Base-by-base conservation (phyloP, 1,284 basidiomycete genomes). In the Apiotrichum laibachii region DNA sequence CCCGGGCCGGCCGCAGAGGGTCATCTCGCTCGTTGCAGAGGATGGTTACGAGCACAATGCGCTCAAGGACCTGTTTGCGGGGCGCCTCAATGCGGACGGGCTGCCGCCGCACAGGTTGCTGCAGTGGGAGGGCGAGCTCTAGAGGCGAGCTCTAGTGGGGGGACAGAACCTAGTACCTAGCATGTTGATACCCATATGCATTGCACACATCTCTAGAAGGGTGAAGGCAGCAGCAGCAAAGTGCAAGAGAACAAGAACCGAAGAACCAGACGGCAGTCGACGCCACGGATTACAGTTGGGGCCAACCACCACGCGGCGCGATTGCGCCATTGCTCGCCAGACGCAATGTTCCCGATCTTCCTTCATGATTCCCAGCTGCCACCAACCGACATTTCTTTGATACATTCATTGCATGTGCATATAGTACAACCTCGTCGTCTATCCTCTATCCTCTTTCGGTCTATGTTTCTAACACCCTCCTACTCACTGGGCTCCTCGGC, bases 21-120 rank as follows among this genome's bases (percentile, higher is more conserved):
- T 73, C 22, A 61, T 73, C 34, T 67, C 62, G 31, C 33, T 73
- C 2, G 68, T 71, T 6, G 43, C 59, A 42, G 42, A 42, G 3
- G 68, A 61, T 1, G 57, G 53, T 11, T 57, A 59, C 16, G 71
- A 72, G 39, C 63, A 71, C 50, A 35, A 21, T 26, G 61, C 56
- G 39, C 42, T 72, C 42, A 39, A 50, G 22, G 60, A 67, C 37
- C 31, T 72, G 55, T 70, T 72, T 53, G 54, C 45, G n/a, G 60
- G 57, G 16, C 40, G 35, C 10, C 49, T 51, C n/a, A 53, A 53
- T 16, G 5, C 13, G 18, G 33, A 40, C 16, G 21, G 26, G 26
- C 34, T 34, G 18, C 18, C 21, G 45, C 37, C 34, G 48, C 53
- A 51, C 22, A 13, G 15, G 21, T 49, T 61, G n/a, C 45, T 15